phyloP scores from a whole-genome alignment of 306 rosid species.

The Cicer chorassanicum region DNA sequence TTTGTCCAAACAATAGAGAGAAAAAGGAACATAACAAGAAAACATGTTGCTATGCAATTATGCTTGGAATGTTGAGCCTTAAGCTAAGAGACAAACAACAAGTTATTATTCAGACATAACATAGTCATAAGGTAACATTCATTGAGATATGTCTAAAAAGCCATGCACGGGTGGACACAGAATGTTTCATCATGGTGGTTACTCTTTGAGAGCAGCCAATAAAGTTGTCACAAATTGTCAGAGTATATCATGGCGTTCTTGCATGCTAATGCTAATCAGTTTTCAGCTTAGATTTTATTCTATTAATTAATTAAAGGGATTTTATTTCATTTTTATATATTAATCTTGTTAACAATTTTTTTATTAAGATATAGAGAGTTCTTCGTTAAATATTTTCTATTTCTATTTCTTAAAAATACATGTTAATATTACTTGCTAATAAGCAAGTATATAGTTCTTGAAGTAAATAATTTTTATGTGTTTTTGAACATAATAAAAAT shows the following conservation, averaged over 20 bases:
- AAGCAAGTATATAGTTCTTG: too few species aligned
- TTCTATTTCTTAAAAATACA: too few species aligned
- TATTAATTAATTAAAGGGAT: too few species aligned
- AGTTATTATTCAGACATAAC: neutral
- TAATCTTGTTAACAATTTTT: too few species aligned
- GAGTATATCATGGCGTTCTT: slow-evolving; percentile 45
- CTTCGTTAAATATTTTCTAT: too few species aligned
- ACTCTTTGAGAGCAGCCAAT: slow-evolving; percentile 23
- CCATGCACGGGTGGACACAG: slow-evolving; percentile 19
- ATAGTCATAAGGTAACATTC: neutral
- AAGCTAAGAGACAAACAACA: slow-evolving; percentile 9
- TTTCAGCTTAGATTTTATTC: too few species aligned
- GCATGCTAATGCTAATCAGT: neutral
- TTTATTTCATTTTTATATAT: too few species aligned
- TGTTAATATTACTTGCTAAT: too few species aligned
- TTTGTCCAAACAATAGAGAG: neutral
- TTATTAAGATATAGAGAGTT: too few species aligned
- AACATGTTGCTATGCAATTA: slow-evolving; percentile 9
- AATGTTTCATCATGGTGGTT: slow-evolving; percentile 36
- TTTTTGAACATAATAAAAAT: too few species aligned
- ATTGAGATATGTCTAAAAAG: neutral
- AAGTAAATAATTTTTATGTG: too few species aligned
- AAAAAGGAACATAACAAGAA: neutral
- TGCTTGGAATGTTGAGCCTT: neutral
- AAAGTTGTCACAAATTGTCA: slow-evolving; percentile 44